Evolutionary conservation across 495 filamentous ascomycete species (phyloP), one percentile per base, ranked within the genome.

Genomic region (Aspergillus asperescens): DNA sequence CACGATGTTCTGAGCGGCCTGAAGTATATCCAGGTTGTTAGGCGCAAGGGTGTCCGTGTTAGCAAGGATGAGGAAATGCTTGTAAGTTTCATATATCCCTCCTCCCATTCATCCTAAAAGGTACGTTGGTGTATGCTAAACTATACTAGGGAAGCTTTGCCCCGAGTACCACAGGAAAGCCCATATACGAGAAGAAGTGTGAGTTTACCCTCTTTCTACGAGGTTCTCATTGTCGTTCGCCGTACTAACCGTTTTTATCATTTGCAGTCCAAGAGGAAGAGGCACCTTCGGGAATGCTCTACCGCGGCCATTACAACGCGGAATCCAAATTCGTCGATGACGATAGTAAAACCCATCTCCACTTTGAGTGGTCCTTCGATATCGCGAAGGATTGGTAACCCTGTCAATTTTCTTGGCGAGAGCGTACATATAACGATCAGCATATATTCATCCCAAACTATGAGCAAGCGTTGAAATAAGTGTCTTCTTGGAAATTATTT

Each of bases 11-110:
- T 97, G 46, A 90, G 87, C 60, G 93, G 93, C 23, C 72, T 98
- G 59, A 93, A 96, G 73, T 97, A 96, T 68, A 75, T 98, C 37
- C 94, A 98, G 74, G 79, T 87, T 9, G 86, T 95, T 13, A 95
- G 91, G 80, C 79, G 90, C 57, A 87, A 88, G 77, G 85, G 85
- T 52, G 78, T 98, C 62, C 78, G 79, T 19, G 81, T 93, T 31
- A 85, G 84, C 74, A 97, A 95, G 82, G 83, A 89, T 52, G 80
- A 92, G 63, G 90, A 97, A 77, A 98, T 98, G 93, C 85, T 98
- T 74, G 89, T 92, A 71, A 62, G 86, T 77, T 20, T 12, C 7
- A n/a, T n/a, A n/a, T n/a, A n/a, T n/a, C n/a, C n/a, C n/a, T n/a
- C n/a, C n/a, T n/a, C n/a, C n/a, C n/a, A n/a, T n/a, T n/a, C n/a